Conservation (phyloP, 441 rosid species). For the Aquilaria agallochum region DNA sequence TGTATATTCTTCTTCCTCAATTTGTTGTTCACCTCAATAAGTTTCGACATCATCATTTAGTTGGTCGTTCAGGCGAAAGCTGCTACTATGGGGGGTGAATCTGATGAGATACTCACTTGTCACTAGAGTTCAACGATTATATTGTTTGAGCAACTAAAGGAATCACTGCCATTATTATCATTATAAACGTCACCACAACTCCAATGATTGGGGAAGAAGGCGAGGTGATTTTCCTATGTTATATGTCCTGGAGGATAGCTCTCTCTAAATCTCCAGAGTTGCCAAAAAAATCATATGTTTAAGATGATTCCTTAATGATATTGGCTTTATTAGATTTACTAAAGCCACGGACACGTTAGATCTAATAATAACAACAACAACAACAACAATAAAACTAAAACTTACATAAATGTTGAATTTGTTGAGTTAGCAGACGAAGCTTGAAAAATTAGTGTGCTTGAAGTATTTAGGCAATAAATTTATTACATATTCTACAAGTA, state of each 20-base stretch:
- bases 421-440: conserved; percentile 84
- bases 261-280: conserved; percentile 66
- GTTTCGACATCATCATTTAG: conserved; percentile 67
- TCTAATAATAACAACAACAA: neutral
- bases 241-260: conserved; percentile 67
- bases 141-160: conserved; percentile 21
- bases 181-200: conserved; percentile 13
- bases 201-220: conserved; percentile 3
- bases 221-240: conserved; percentile 66
- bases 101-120: conserved; percentile 67
- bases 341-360: neutral
- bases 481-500: conserved; percentile 80
- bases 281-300: neutral
- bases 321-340: neutral
- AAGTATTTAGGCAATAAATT: conserved; percentile 91
- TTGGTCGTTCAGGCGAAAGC: conserved; percentile 39
- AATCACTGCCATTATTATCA: conserved; percentile 31
- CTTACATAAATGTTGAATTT: conserved; percentile 70
- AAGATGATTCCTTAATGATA: neutral
- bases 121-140: conserved; percentile 78
- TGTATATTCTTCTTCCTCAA: conserved; percentile 63
- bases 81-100: conserved; percentile 50
- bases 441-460: conserved; percentile 96
- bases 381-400: neutral
- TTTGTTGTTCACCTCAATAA: conserved; percentile 76